These are phyloP conservation scores for Geosmithia putterillii DNA, from an alignment of 2,329 filamentous ascomycete genomes.

Conservation along the genomic window DNA sequence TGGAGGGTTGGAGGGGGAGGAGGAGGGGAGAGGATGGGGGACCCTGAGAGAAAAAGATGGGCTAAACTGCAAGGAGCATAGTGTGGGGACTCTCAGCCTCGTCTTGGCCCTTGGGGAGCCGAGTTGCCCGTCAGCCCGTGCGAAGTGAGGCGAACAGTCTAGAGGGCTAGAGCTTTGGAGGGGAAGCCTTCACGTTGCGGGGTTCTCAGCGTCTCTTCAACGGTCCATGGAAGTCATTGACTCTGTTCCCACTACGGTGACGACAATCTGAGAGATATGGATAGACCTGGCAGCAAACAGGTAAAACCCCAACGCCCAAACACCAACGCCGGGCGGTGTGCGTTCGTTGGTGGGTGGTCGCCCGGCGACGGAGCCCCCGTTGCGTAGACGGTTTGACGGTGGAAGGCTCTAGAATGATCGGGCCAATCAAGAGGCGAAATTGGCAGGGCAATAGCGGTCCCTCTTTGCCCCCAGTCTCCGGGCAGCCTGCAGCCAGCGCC, in stretches of 20 bases:
- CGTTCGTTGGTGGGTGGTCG: neutral
- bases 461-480: no score
- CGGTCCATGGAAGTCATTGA: no score
- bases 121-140: no score
- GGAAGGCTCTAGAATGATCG: conserved; percentile 12
- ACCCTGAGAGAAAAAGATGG: neutral
- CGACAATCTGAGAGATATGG: no score
- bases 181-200: neutral
- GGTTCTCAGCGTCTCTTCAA: no score
- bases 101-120: neutral
- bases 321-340: neutral
- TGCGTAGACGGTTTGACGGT: neutral
- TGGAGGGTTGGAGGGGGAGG: neutral
- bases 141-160: neutral
- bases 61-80: neutral
- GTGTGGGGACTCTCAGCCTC: neutral
- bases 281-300: no score
- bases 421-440: conserved; percentile 11
- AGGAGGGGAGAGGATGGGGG: neutral
- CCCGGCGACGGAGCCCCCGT: neutral
- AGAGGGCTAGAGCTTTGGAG: neutral
- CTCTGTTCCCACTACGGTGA: no score
- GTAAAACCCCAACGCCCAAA: neutral
- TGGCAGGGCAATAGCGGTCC: no score
- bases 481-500: no score